Evolutionary conservation across 176 grass and related monocot species (phyloP).

Genomic region (Sorghum bicolor): DNA sequence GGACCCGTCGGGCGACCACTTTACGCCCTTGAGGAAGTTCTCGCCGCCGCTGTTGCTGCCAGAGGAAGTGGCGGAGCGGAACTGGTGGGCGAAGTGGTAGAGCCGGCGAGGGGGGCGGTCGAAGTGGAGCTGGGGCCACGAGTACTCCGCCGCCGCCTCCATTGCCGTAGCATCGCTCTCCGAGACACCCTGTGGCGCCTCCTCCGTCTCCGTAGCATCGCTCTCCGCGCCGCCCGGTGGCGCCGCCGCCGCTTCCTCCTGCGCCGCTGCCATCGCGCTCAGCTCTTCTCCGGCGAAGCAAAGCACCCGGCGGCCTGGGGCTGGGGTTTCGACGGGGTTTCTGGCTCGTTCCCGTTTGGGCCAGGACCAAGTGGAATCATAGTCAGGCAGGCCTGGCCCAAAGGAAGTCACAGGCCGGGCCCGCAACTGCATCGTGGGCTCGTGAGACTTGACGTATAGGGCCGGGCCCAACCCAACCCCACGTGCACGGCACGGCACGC

Average conservation of each 20-base stretch:
- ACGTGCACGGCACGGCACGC: conserved; percentile 23
- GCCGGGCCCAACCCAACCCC: background rate
- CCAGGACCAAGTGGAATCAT: background rate
- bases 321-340: conserved; percentile 35
- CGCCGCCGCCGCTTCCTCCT: conserved; percentile 25
- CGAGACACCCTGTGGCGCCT: background rate
- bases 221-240: background rate
- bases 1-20: conserved; percentile 95
- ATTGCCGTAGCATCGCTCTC: background rate
- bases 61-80: conserved; percentile 11
- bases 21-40: conserved; percentile 91
- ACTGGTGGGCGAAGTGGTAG: conserved; percentile 50
- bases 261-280: conserved; percentile 32
- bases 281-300: conserved; percentile 19
- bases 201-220: background rate
- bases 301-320: background rate
- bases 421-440: background rate
- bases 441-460: background rate
- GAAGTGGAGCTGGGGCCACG: conserved; percentile 64
- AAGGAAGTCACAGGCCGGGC: background rate
- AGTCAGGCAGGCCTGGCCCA: background rate
- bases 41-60: background rate
- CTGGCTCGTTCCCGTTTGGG: background rate
- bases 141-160: conserved; percentile 9
- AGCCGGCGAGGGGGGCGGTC: conserved; percentile 53